Percentiles rank a stretch among this genome's conserved stretches.
phyloP scores from a whole-genome alignment of 2,329 filamentous ascomycete species.

The Fusarium oligoseptatum region DNA sequence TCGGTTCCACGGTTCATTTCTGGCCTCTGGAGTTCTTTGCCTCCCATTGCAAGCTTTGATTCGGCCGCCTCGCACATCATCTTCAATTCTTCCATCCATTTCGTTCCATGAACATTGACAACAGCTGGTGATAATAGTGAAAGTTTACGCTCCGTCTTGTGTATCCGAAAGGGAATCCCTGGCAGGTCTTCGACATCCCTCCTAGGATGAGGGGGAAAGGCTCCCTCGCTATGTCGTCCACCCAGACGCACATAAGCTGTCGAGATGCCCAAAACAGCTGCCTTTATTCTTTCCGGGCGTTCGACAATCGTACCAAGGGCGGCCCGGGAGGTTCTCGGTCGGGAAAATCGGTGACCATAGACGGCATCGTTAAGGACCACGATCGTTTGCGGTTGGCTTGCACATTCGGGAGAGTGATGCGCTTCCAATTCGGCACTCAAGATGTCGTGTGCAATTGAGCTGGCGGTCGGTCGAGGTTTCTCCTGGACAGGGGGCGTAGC shows the following conservation, averaged over 20 bases:
- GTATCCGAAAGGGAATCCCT: conserved; percentile 83
- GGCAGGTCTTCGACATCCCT: conserved; percentile 67
- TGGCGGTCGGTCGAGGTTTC: conserved; percentile 60
- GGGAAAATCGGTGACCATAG: conserved; percentile 92
- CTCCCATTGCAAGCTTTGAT: conserved; percentile 79
- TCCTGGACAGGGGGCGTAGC: conserved; percentile 48
- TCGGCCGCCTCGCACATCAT: conserved; percentile 87
- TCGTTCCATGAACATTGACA: conserved; percentile 88
- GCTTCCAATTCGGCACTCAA: conserved; percentile 77
- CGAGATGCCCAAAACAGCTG: conserved; percentile 84
- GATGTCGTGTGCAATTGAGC: conserved; percentile 73
- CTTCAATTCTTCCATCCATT: conserved; percentile 94
- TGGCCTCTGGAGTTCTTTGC: conserved; percentile 82
- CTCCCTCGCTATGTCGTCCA: conserved; percentile 79
- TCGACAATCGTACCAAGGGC: conserved; percentile 88
- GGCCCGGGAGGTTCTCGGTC: conserved; percentile 80
- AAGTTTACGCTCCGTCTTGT: conserved; percentile 80
- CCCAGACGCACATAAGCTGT: conserved; percentile 93
- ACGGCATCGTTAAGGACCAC: conserved; percentile 94
- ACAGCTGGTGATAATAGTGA: conserved; percentile 81
- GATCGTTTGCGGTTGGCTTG: conserved; percentile 71
- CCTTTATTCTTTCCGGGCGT: conserved; percentile 89
- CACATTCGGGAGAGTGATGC: conserved; percentile 65
- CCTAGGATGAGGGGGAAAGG: conserved; percentile 75
- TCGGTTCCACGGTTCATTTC: conserved; percentile 68